phyloP scores from a whole-genome alignment of 2,329 filamentous ascomycete genomes.

The Fusarium annulatum region DNA sequence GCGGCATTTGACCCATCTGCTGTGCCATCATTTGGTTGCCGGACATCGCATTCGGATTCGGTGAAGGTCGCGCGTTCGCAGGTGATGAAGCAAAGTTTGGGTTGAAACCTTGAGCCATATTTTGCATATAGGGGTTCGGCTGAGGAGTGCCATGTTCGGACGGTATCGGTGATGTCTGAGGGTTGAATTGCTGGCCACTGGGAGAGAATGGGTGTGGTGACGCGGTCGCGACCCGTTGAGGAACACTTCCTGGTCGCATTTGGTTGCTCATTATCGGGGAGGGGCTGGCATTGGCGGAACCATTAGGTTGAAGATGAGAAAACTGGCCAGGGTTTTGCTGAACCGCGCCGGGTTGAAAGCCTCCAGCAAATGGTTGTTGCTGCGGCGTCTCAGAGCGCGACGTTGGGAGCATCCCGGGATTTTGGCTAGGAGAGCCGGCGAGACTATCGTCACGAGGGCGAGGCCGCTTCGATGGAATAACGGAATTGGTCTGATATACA shows the following conservation, averaged over 20 bases:
- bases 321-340: constrained; percentile 75
- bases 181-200: constrained; percentile 75
- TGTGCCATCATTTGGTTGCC: constrained; percentile 65
- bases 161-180: constrained; percentile 79
- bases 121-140: constrained; percentile 74
- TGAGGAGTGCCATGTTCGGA: constrained; percentile 83
- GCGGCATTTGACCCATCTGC: constrained; percentile 60
- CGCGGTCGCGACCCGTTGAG: constrained; percentile 86
- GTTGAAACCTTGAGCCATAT: constrained; percentile 68
- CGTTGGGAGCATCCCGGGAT: constrained; percentile 77
- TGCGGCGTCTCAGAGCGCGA: constrained; percentile 95
- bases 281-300: constrained; percentile 85
- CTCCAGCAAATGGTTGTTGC: constrained; percentile 76
- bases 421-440: constrained; percentile 82
- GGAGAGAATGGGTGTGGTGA: constrained; percentile 93
- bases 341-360: constrained; percentile 74
- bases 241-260: constrained; percentile 74
- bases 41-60: constrained; percentile 64
- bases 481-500: constrained; percentile 83
- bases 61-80: constrained; percentile 65
- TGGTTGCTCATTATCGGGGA: constrained; percentile 93
- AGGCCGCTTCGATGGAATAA: constrained; percentile 90
- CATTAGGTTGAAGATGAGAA: constrained; percentile 83
- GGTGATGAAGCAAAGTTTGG: constrained; percentile 68
- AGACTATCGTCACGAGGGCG: constrained; percentile 86